Evolutionary conservation across 306 rosid species (phyloP), one percentile per base, ranked within the genome.

Genomic region (Carpinus viminea): DNA sequence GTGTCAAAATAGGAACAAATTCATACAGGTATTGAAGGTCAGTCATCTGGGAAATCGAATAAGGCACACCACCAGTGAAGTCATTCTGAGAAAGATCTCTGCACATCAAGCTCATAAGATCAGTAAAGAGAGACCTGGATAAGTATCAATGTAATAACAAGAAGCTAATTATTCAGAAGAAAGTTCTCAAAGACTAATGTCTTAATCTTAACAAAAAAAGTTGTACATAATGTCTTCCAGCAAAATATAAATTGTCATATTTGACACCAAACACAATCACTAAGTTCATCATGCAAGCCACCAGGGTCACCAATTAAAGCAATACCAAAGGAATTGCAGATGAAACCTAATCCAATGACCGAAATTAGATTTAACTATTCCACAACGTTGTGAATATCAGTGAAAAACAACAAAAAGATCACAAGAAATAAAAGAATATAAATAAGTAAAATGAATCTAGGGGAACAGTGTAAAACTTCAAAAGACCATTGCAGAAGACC

Each of bases 61-160:
- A 91, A 10, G 98, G 98, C 59, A 91, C 85, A 46, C 74, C 79
- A 68, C 97, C 97, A 13, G 82, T 75, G 90, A 92, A 91, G 62
- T 41, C 79, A 57, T 94, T 92, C 16, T 77, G 76, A 28, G 98
- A 94, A 79, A 94, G 92, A 91, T 94, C 97, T 21, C 98, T 94
- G 83, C 87, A 84, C 48, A 38, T 62, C 43, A 70, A 66, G 64
- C 65, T 72, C 47, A 62, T 79, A 53, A 64, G 64, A 83, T 66
- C 68, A 80, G 69, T 79, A 75, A 1, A 68, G 9, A 51, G 70
- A 64, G 66, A 70, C 48, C 31, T 47, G 26, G 55, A 59, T 61
- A 20, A 16, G 12, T 41, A 17, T 48, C 48, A 66, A 66, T 12
- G 7, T 31, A 26, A 50, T 38, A 54, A 41, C 8, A 8, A 50